Evolutionary conservation across 495 filamentous ascomycete genomes (phyloP), one percentile per base, ranked within the genome.

Genomic region (Xylaria acuta): DNA sequence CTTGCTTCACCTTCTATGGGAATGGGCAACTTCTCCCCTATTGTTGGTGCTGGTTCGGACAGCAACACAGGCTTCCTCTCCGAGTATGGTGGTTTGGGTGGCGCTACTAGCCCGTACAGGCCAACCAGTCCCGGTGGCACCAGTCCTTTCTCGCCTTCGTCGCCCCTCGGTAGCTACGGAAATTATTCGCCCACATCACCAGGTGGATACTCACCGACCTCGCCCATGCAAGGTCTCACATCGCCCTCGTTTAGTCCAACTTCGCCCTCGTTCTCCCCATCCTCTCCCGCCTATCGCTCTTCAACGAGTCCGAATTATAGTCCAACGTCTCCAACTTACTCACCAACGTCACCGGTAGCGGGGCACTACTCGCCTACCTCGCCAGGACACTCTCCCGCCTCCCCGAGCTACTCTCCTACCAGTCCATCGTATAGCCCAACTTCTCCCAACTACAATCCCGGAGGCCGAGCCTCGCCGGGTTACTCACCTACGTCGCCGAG

Each of bases 11-110:
- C 74, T 47, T 92, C 92, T 8, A 91, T 93, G 36, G 92, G 94
- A 75, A 91, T 91, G 67, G 91, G 92, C 76, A 91, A 95, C 71
- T 99, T 98, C 90, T 97, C 94, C 25, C 96, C 96, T 41, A 96
- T 99, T 70, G 90, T 90, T 51, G 88, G 92, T 72, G 84, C 88
- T 25, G 92, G 91, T 7, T 89, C 91, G 16, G 94, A 96, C 67
- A 89, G 87, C 45, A 92, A 92, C 49, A 89, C 89, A 72, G 94
- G 94, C 27, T 92, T 97, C 73, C 78, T 73, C 40, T 87, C 86
- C n/a, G 86, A 86, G 71, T 88, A 87, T 59, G 84, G 84, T 27
- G 78, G 83, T 59, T 78, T 80, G 45, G 53, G 38, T 51, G 90
- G 92, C 73, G 87, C 86, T 12, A 87, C 91, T 72, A 94, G 91